These are phyloP conservation scores for Rhododendron simsii DNA, from an alignment of 148 eudicot species.

Conservation along the genomic window DNA sequence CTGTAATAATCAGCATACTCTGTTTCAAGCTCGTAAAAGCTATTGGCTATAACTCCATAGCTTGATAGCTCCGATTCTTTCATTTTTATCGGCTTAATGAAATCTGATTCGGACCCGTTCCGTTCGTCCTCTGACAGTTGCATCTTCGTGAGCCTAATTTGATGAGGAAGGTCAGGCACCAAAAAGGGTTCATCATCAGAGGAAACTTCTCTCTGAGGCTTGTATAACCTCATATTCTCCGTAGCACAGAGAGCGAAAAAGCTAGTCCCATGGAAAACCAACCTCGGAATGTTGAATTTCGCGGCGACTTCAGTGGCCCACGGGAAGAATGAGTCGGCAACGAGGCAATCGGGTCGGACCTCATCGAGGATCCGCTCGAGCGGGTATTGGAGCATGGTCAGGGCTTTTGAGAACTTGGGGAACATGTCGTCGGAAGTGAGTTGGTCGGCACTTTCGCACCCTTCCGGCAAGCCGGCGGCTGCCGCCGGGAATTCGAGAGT, in stretches of 20 bases:
- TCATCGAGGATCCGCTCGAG: neutral
- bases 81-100: neutral
- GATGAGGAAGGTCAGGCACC: constrained; percentile 35
- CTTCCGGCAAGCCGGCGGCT: constrained; percentile 39
- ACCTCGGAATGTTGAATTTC: constrained; percentile 40
- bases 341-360: neutral
- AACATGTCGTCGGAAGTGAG: neutral
- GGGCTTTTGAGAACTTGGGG: neutral
- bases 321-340: neutral
- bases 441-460: neutral
- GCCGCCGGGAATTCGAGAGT: constrained; percentile 26
- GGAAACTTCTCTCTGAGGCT: constrained; percentile 31
- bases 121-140: constrained; percentile 7
- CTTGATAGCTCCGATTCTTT: constrained; percentile 29
- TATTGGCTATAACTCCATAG: constrained; percentile 54
- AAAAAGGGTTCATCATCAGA: constrained; percentile 39
- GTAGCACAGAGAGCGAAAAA: constrained; percentile 26
- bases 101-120: neutral
- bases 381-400: neutral
- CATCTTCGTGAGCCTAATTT: constrained; percentile 23
- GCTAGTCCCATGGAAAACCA: constrained; percentile 46
- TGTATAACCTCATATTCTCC: constrained; percentile 16
- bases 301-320: constrained; percentile 18
- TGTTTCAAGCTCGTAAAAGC: constrained; percentile 65
- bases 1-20: constrained; percentile 43